Evolutionary conservation across 768 basidiomycete species (phyloP).

Genomic region (Tricholoma terreum): DNA sequence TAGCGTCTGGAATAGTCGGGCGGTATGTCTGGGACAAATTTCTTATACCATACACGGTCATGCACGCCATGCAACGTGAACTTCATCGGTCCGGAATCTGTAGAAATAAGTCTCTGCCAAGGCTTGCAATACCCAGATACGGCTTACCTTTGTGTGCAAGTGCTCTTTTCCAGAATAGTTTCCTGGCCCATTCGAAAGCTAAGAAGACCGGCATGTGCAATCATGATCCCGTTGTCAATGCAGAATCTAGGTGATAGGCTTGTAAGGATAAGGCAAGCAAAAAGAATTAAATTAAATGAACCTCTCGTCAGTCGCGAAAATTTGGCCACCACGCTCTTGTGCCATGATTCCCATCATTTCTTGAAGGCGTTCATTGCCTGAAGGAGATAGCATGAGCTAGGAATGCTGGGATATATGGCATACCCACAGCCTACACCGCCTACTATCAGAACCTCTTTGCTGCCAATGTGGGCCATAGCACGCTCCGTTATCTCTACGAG

Average conservation of each 20-base stretch:
- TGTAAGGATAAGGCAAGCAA: not conserved
- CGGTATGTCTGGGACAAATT: not conserved
- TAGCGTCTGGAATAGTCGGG: not conserved
- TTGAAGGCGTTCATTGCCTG: slow-evolving; percentile 90
- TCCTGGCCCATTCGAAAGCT: slow-evolving; percentile 86
- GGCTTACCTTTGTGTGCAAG: slow-evolving; percentile 85
- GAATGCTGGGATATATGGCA: not conserved
- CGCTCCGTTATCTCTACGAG: slow-evolving; percentile 98
- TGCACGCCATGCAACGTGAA: slow-evolving; percentile 85
- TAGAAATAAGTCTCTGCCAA: slow-evolving; percentile 2
- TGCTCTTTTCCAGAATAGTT: slow-evolving; percentile 76
- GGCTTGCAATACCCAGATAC: not conserved
- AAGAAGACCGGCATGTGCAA: slow-evolving; percentile 94
- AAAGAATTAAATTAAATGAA: slow-evolving; percentile 27
- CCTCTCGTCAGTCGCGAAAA: slow-evolving; percentile 97
- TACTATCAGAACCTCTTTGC: slow-evolving; percentile 93
- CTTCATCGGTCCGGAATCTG: slow-evolving; percentile 94
- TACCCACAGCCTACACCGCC: slow-evolving; percentile 98
- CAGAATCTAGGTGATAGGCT: slow-evolving; percentile 67
- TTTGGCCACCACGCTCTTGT: slow-evolving; percentile 76
- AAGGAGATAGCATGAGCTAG: not conserved
- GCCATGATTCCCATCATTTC: slow-evolving; percentile 99
- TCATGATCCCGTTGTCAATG: slow-evolving; percentile 99
- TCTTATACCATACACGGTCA: slow-evolving; percentile 27
- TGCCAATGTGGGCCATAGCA: slow-evolving; percentile 98